Percentiles rank a stretch among this genome's conserved stretches.
These are phyloP conservation scores for Pyrenochaeta sp. DNA, from an alignment of 2,329 filamentous ascomycete genomes.

Conservation along the genomic window DNA sequence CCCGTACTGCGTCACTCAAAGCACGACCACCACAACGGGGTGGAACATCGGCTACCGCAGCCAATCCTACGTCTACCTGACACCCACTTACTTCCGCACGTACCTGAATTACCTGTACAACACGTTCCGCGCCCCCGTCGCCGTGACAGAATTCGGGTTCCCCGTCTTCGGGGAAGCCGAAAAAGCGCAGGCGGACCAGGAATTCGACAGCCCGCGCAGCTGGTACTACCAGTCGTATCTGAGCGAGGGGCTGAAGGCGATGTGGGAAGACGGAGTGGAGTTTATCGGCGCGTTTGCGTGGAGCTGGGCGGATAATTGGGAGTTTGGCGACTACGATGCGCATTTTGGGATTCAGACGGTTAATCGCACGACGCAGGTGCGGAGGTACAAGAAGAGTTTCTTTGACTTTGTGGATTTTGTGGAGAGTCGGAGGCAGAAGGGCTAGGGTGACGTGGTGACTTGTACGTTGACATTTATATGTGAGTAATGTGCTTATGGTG, in stretches of 20 bases:
- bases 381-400: conserved; percentile 65
- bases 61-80: conserved; percentile 64
- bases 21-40: conserved; percentile 55
- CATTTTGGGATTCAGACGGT: conserved; percentile 66
- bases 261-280: conserved; percentile 64
- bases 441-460: no score
- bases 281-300: conserved; percentile 64
- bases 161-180: conserved; percentile 60
- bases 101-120: conserved; percentile 67
- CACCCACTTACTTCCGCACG: conserved; percentile 64
- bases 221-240: conserved; percentile 64
- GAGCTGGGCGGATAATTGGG: conserved; percentile 62
- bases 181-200: conserved; percentile 56
- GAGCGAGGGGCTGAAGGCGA: conserved; percentile 62
- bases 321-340: conserved; percentile 59
- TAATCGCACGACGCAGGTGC: conserved; percentile 60
- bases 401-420: conserved; percentile 66
- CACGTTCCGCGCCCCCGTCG: conserved; percentile 60
- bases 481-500: no score
- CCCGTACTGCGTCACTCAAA: conserved; percentile 63
- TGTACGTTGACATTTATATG: no score
- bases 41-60: conserved; percentile 68
- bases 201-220: conserved; percentile 62
- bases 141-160: conserved; percentile 66
- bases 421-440: conserved; percentile 29